Evolutionary conservation across 108 stramenopile species (phyloP), one percentile per base, ranked within the genome.

Genomic region (Halocafeteria seosinensis): DNA sequence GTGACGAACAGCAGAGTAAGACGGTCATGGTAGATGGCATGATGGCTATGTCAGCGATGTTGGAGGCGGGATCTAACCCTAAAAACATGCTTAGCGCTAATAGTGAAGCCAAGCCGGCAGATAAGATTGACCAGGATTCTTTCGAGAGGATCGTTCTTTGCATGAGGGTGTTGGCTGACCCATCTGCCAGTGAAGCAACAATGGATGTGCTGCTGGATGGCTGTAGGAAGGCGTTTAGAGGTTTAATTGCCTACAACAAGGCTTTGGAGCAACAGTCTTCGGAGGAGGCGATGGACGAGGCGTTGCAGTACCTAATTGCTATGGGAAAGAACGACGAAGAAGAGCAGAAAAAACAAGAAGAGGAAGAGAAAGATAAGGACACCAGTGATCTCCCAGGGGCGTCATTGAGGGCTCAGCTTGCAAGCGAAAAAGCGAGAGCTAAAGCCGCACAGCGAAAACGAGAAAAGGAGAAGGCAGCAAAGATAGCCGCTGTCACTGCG

Each of bases 111-210:
- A 8, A 33, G 26, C n/a, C n/a, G n/a, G 36, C 38, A 4, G 23
- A 37, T 50, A 34, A 51, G 36, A 37, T 70, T 17, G 63, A 70
- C 34, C 53, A 64, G 47, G 95, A 98, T 78, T 88, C 89, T 63
- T 74, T 85, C 24, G 92, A 98, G 67, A 89, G 92, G 59, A 75
- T 93, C 50, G 74, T 86, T 11, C 67, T 89, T 57, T 88, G 87
- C 67, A 81, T 79, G 50, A 79, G 90, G 57, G 75, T 86, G 29
- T 65, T 94, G n/a, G 73, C 90, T 61, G 92, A 94, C 73, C 84
- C 85, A 17, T 85, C 86, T 71, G 81, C 85, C 6, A 62, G 71
- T 59, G 81, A 71, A 8, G 61, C 87, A 34, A 76, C 88, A 62
- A 81, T 84, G 52, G 64, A 67, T 1, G 82, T 82, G 13, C 61